Conservation (phyloP, 2,329 filamentous ascomycete species). For the Biscogniauxia sp. region DNA sequence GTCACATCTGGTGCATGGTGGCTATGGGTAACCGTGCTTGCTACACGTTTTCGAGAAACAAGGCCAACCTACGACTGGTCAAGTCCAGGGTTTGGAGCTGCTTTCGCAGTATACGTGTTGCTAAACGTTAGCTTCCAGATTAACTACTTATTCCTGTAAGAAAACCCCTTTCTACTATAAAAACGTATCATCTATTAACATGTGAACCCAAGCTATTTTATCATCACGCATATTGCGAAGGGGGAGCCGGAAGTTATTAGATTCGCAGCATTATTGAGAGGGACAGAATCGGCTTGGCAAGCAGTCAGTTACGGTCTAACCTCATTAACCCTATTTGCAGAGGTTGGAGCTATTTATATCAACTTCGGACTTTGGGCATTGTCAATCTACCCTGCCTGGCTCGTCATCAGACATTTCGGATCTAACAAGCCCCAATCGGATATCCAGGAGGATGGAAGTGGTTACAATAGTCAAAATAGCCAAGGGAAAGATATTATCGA, state of each 20-base stretch:
- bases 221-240: conserved; percentile 63
- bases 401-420: conserved; percentile 60
- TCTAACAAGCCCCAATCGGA: conserved; percentile 46
- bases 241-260: conserved; percentile 64
- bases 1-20: conserved; percentile 67
- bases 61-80: conserved; percentile 66
- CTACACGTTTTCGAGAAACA: conserved; percentile 56
- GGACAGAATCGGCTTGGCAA: conserved; percentile 71
- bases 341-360: conserved; percentile 66
- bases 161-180: background rate
- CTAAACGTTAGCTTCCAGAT: conserved; percentile 67
- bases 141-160: conserved; percentile 69
- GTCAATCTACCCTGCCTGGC: conserved; percentile 63
- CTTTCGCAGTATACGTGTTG: conserved; percentile 66
- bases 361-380: conserved; percentile 69
- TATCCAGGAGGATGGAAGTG: background rate
- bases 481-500: background rate
- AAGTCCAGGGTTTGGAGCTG: conserved; percentile 60
- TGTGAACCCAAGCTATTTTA: conserved; percentile 55
- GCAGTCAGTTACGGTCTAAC: conserved; percentile 69
- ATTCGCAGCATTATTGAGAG: conserved; percentile 65
- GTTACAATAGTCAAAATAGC: background rate
- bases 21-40: conserved; percentile 67
- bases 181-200: conserved; percentile 1
- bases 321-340: conserved; percentile 59